Conservation (phyloP, 2,329 filamentous ascomycete species). For the Didymella segeticola region DNA sequence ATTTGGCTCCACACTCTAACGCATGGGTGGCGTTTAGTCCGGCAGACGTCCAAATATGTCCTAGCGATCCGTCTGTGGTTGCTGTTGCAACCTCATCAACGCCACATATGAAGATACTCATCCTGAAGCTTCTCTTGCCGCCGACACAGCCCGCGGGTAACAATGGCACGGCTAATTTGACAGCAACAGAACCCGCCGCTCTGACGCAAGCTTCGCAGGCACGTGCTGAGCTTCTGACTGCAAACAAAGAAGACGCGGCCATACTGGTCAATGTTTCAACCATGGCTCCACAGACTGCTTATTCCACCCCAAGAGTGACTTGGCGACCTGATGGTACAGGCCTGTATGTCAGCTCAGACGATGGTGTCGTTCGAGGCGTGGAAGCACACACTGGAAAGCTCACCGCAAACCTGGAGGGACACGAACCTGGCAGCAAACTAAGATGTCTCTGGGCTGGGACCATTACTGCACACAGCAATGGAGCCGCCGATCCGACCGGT, state of each 20-base stretch:
- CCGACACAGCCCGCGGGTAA: constrained; percentile 21
- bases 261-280: constrained; percentile 67
- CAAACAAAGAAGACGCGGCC: constrained; percentile 65
- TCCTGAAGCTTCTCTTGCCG: constrained; percentile 64
- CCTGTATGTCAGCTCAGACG: constrained; percentile 70
- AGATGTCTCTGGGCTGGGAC: constrained; percentile 64
- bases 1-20: constrained; percentile 67
- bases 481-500: constrained; percentile 16
- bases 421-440: constrained; percentile 65
- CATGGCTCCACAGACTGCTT: constrained; percentile 68
- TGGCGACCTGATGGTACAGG: constrained; percentile 69
- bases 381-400: constrained; percentile 66
- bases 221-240: constrained; percentile 57
- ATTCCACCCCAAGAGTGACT: constrained; percentile 66
- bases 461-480: constrained; percentile 36
- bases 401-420: constrained; percentile 58
- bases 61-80: constrained; percentile 60
- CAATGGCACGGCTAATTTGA: constrained; percentile 8
- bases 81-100: constrained; percentile 67
- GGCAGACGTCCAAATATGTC: constrained; percentile 62
- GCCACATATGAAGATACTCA: constrained; percentile 68
- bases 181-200: constrained; percentile 6
- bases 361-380: constrained; percentile 66
- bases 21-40: constrained; percentile 71
- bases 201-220: constrained; percentile 61